Base-by-base conservation (phyloP, 2,329 filamentous ascomycete genomes). In the Furcasterigmium furcatum region DNA sequence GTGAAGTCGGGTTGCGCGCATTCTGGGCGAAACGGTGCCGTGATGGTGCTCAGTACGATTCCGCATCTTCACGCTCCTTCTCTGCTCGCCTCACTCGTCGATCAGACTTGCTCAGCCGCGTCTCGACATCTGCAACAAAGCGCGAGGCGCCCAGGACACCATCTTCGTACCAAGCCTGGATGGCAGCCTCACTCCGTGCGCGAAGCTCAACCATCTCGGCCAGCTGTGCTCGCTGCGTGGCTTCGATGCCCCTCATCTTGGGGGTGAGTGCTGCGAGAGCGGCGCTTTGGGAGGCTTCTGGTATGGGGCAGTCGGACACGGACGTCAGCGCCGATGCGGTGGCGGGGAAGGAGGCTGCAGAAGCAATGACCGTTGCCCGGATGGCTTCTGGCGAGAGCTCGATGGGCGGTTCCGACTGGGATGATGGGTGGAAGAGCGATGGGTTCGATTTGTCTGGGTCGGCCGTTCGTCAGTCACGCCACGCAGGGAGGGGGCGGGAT, bases 121-220 rank as follows among this genome's bases (percentile, higher is more conserved):
- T 75, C 65, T 95, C 87, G 59, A 85, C 82, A 43, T 85, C 81
- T 19, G 85, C 85, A 69, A 90, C 84, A 47, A 79, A 77, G 54
- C 82, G 79, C 0, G 85, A 85, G 54, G 80, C 81, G 10, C 77
- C 76, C 40, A 95, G 69, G 36, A 94, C 73, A 4, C 82, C 80
- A 20, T 80, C 70, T 61, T 91, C 84, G 64, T 92, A 91, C 85
- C 89, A 95, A 29, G 72, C 66, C 52, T 84, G 77, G 48, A 90
- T 66, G 20, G 79, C 68, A 51, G 63, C 62, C 63, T 82, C 87
- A 67, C 78, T 91, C 52, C 75, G 76, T 50, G 67, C 76, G 60
- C 81, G 76, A 59, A 87, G 74, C 61, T 79, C 79, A 19, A 77
- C 78, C 50, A 88, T 78, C 62, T 85, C 80, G 40, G 73, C 72